Conservation (phyloP, 805 yeast species). For the Candida ipomoeae region DNA sequence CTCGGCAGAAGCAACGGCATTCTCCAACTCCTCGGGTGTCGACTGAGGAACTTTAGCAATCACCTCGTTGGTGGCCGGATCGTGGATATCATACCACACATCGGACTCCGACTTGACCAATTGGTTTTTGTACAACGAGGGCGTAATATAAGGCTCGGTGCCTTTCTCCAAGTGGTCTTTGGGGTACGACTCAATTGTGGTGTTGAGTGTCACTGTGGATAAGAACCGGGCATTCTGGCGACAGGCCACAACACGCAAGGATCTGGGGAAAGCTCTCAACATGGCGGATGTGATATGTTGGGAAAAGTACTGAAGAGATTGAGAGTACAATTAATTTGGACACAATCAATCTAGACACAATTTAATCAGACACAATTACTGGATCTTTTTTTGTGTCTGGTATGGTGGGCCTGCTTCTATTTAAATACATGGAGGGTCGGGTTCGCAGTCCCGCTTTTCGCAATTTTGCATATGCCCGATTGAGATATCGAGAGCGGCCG, state of each 20-base stretch:
- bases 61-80: slow-evolving; percentile 69
- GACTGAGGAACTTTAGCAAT: slow-evolving; percentile 70
- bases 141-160: slow-evolving; percentile 47
- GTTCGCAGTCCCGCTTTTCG: slow-evolving; percentile 16
- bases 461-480: slow-evolving; percentile 6
- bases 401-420: not conserved
- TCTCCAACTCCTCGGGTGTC: slow-evolving; percentile 59
- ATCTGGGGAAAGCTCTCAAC: slow-evolving; percentile 11
- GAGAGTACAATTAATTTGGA: not conserved
- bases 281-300: not conserved
- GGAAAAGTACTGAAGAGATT: not conserved
- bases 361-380: not conserved
- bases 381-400: not conserved
- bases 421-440: slow-evolving; percentile 9
- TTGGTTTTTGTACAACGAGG: slow-evolving; percentile 49
- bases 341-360: not conserved
- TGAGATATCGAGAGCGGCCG: not conserved
- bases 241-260: slow-evolving; percentile 6
- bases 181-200: slow-evolving; percentile 38
- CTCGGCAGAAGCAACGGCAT: slow-evolving; percentile 62
- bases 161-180: slow-evolving; percentile 32
- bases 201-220: slow-evolving; percentile 20
- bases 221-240: slow-evolving; percentile 7
- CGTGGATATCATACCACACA: slow-evolving; percentile 63
- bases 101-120: slow-evolving; percentile 46